phyloP scores from a whole-genome alignment of 768 basidiomycete species.

The Lyophyllum semitale region DNA sequence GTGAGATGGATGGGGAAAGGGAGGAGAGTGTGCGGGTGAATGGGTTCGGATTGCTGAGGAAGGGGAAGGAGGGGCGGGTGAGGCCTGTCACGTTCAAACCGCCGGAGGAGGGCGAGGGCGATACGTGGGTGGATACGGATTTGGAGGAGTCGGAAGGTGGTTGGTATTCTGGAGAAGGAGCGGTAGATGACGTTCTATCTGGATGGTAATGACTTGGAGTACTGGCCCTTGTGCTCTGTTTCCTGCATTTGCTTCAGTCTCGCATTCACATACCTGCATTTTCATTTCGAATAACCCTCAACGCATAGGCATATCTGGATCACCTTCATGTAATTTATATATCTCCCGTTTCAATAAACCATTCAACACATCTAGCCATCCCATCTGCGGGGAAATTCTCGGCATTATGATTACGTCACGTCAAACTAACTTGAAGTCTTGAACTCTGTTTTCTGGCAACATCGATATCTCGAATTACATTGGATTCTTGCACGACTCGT shows the following conservation, averaged over 20 bases:
- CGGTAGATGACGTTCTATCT: not conserved
- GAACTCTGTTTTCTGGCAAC: too few species aligned
- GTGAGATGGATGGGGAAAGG: not conserved
- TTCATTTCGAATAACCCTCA: not conserved
- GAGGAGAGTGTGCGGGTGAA: not conserved
- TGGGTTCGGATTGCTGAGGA: not conserved
- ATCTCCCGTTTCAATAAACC: not conserved
- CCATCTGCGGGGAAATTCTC: too few species aligned
- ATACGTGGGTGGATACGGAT: slow-evolving; percentile 20
- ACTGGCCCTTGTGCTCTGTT: not conserved
- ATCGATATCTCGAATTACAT: too few species aligned
- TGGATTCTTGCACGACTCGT: too few species aligned
- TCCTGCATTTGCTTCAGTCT: not conserved
- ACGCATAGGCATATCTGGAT: not conserved
- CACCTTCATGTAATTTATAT: slow-evolving; percentile 4
- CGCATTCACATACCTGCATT: not conserved
- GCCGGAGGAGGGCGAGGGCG: slow-evolving; percentile 7
- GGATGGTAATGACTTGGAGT: slow-evolving; percentile 2
- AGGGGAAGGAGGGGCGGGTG: not conserved
- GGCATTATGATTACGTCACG: too few species aligned
- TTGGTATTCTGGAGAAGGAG: not conserved
- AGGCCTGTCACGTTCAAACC: not conserved
- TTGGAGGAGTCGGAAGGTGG: slow-evolving; percentile 7
- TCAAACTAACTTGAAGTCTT: too few species aligned
- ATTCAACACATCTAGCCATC: too few species aligned